Conservation (phyloP, 495 filamentous ascomycete species). For the Lasiosphaeria miniovina region DNA sequence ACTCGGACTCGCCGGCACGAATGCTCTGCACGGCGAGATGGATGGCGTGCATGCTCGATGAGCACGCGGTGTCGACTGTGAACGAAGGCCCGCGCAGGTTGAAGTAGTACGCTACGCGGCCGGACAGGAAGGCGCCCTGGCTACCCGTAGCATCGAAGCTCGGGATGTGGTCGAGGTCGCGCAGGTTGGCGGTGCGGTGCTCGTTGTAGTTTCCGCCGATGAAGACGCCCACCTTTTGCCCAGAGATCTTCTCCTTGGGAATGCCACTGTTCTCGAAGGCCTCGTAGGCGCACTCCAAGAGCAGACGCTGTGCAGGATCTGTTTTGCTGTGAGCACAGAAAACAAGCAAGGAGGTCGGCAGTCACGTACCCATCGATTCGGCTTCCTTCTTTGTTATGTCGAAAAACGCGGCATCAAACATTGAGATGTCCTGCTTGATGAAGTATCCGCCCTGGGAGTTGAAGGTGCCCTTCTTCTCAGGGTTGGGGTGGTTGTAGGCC, state of each 20-base stretch:
- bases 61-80: slow-evolving; percentile 84
- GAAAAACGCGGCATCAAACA: slow-evolving; percentile 55
- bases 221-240: slow-evolving; percentile 44
- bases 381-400: slow-evolving; percentile 48
- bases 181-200: slow-evolving; percentile 36
- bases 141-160: slow-evolving; percentile 42
- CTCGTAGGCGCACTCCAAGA: slow-evolving; percentile 55
- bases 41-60: slow-evolving; percentile 59
- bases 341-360: neutral
- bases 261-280: slow-evolving; percentile 50
- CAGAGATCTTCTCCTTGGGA: slow-evolving; percentile 43
- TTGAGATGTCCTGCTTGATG: slow-evolving; percentile 45
- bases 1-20: slow-evolving; percentile 51
- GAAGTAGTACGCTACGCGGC: slow-evolving; percentile 56
- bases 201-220: slow-evolving; percentile 41
- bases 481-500: slow-evolving; percentile 64
- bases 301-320: slow-evolving; percentile 55
- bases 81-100: slow-evolving; percentile 55
- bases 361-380: slow-evolving; percentile 41
- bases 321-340: slow-evolving; percentile 2
- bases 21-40: slow-evolving; percentile 79
- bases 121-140: slow-evolving; percentile 48
- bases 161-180: slow-evolving; percentile 39
- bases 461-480: slow-evolving; percentile 39
- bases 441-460: slow-evolving; percentile 53